Evolutionary conservation across 2,329 filamentous ascomycete species (phyloP), one percentile per base, ranked within the genome.

Genomic region (Colletotrichum sp.): DNA sequence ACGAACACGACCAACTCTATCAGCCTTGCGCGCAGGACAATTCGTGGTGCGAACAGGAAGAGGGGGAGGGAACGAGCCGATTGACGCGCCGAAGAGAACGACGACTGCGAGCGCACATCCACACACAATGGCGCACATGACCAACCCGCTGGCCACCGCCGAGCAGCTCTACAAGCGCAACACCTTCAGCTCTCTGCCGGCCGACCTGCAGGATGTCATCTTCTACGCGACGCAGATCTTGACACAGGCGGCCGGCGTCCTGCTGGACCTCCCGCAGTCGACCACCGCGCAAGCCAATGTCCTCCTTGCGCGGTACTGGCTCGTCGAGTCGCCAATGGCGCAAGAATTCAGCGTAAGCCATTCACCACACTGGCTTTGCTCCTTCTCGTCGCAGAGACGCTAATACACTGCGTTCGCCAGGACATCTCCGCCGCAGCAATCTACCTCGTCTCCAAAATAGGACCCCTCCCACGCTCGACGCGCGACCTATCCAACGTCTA

Each of bases 401-500:
- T 18, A 39, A 64, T 9, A 18, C 36, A 68, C 71, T 22, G 13
- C 24, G 36, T n/a, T 22, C 18, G 30, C 36, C 81, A 97, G 94
- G 93, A 97, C 83, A 90, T 94, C 68, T 98, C 95, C 36, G 95
- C 96, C 39, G 95, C 95, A 18, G 89, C 92, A 1, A 85, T 99
- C 68, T 99, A 95, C 86, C 89, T 98, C 68, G 91, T 93, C 28
- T 92, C 95, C 34, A 99, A 99, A 85, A 90, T 97, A 73, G 95
- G 96, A 28, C 91, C 95, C 5, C 89, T 92, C 66, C 94, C 96
- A 2, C 92, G 94, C 75, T 94, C 94, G 15, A 92, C 95, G 1
- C 93, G 96, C 79, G 96, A 96, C 79, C 88, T 98, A 52, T 90
- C 96, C 75, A 97, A 96, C 82, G 93, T 96, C 75, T 98, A 98